Percentiles rank a stretch among this genome's conserved stretches.
phyloP scores from a whole-genome alignment of 805 yeast genomes.

The Saccharomyces eubayanus region DNA sequence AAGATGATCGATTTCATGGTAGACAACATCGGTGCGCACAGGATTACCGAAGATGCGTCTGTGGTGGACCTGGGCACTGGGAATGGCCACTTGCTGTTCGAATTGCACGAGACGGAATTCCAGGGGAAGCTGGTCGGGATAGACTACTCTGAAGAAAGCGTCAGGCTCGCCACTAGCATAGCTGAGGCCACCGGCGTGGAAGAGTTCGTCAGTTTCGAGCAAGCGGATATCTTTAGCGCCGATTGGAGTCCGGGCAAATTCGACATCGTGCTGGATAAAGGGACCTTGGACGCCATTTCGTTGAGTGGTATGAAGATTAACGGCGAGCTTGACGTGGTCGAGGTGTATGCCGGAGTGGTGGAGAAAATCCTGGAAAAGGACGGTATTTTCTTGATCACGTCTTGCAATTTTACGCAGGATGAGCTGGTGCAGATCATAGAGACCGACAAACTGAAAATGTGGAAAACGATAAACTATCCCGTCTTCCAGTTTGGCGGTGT shows the following conservation, averaged over 20 bases:
- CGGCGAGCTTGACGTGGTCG: constrained; percentile 39
- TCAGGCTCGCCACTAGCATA: constrained; percentile 60
- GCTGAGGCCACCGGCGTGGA: constrained; percentile 36
- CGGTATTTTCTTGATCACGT: constrained; percentile 69
- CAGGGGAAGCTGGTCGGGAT: constrained; percentile 59
- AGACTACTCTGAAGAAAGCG: constrained; percentile 80
- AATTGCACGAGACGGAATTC: constrained; percentile 55
- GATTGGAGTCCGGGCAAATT: constrained; percentile 37
- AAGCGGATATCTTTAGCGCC: constrained; percentile 57
- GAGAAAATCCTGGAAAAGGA: constrained; percentile 44
- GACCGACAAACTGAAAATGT: constrained; percentile 41
- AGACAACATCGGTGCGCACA: constrained; percentile 37
- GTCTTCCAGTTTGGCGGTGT: constrained; percentile 83
- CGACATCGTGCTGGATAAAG: constrained; percentile 84
- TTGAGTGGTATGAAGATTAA: constrained; percentile 52
- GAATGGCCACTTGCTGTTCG: constrained; percentile 81
- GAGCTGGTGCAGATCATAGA: constrained; percentile 56
- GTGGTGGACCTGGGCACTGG: constrained; percentile 91
- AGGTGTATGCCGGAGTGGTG: constrained; percentile 57
- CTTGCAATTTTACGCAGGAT: constrained; percentile 84
- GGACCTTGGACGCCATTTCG: constrained; percentile 95
- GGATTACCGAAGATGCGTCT: constrained; percentile 28
- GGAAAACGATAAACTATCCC: constrained; percentile 70
- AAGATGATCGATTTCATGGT: constrained; percentile 68
- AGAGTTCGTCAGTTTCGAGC: constrained; percentile 42